Conservation (phyloP, 805 yeast species). For the Wickerhamiella australiensis region DNA sequence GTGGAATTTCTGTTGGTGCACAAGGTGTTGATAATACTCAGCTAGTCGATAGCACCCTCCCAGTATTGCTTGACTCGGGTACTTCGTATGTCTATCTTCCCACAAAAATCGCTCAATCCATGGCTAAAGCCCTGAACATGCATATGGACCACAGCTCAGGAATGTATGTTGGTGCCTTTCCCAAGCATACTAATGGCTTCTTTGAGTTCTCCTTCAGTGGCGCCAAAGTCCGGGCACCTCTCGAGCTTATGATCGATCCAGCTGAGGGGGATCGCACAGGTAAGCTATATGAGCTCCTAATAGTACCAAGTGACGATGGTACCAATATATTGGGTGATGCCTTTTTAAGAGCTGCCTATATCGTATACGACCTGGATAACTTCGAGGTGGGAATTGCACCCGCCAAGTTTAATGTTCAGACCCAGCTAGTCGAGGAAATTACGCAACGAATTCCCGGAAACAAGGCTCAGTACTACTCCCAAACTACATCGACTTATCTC, state of each 20-base stretch:
- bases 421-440: constrained; percentile 6
- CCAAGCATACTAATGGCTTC: constrained; percentile 7
- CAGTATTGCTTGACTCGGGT: constrained; percentile 39
- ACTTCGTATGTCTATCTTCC: constrained; percentile 41
- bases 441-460: constrained; percentile 1
- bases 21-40: not conserved
- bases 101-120: constrained; percentile 10
- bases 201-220: constrained; percentile 19
- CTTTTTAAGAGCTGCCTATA: constrained; percentile 51
- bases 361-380: constrained; percentile 53
- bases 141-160: constrained; percentile 3
- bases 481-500: not conserved
- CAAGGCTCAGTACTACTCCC: constrained; percentile 2
- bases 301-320: constrained; percentile 16
- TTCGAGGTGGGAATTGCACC: constrained; percentile 45
- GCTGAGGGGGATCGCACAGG: constrained; percentile 1
- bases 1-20: constrained; percentile 15
- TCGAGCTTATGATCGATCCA: constrained; percentile 13
- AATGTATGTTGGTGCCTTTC: constrained; percentile 12
- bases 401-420: constrained; percentile 22
- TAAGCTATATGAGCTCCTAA: constrained; percentile 3
- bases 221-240: constrained; percentile 12
- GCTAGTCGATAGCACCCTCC: constrained; percentile 14
- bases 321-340: constrained; percentile 49
- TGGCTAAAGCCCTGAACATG: constrained; percentile 16